phyloP scores from a whole-genome alignment of 176 grass and related monocot genomes.

The Oryza meridionalis region DNA sequence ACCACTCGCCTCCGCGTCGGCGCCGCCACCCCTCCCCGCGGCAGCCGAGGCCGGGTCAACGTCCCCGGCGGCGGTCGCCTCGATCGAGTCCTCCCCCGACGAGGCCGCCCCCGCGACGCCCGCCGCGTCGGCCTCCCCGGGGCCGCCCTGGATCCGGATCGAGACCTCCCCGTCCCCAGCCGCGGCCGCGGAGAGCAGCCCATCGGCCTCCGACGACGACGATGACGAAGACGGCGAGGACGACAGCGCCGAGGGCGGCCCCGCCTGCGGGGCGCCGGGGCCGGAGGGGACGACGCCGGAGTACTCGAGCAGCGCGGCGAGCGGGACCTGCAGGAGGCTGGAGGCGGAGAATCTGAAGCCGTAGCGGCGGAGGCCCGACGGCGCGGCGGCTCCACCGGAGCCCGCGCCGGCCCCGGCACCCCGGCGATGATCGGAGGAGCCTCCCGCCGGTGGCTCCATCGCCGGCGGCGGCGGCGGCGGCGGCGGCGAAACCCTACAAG shows the following conservation, averaged over 20 bases:
- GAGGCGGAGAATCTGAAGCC: conserved; percentile 76
- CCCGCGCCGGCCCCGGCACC: conserved; percentile 8
- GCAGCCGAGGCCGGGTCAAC: conserved; percentile 46
- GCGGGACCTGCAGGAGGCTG: conserved; percentile 81
- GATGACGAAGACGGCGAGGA: not conserved
- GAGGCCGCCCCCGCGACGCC: conserved; percentile 17
- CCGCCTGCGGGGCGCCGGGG: conserved; percentile 33
- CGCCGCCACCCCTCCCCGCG: conserved; percentile 27
- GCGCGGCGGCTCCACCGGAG: not conserved
- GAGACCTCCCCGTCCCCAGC: conserved; percentile 74
- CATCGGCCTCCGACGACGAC: conserved; percentile 34
- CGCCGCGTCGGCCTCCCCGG: conserved; percentile 52
- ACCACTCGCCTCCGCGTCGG: conserved; percentile 52
- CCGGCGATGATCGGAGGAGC: conserved; percentile 56
- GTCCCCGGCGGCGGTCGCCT: conserved; percentile 36
- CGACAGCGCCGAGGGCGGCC: conserved; percentile 41
- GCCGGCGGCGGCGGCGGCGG: not conserved
- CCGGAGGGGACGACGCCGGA: conserved; percentile 72
- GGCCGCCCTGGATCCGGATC: conserved; percentile 82
- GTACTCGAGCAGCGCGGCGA: conserved; percentile 88
- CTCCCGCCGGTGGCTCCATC: conserved; percentile 55
- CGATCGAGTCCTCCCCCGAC: conserved; percentile 42
- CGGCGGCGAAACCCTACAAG: conserved; percentile 20
- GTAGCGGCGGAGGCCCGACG: conserved; percentile 57
- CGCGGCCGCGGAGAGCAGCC: conserved; percentile 42